Conservation (phyloP, 257 asterid genomes). For the Salvia rosmarinus region DNA sequence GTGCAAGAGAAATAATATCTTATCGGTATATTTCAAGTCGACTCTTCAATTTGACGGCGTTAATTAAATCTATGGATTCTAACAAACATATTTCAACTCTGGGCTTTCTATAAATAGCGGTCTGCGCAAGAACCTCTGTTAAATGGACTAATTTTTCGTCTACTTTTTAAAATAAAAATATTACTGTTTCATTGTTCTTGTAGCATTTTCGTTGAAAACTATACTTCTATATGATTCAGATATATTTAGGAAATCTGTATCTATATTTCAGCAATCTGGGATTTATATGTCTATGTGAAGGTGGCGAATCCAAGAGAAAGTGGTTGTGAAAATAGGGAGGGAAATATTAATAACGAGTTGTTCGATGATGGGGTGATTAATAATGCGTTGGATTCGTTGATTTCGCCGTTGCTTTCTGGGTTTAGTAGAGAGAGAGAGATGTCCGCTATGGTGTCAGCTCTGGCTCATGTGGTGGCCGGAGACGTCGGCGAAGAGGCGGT, state of each 20-base stretch:
- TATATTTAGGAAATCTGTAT: not conserved
- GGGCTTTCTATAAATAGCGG: constrained; percentile 34
- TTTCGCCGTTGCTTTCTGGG: constrained; percentile 43
- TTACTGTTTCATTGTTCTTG: constrained; percentile 1
- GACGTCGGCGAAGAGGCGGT: constrained; percentile 27
- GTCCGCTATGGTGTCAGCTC: constrained; percentile 70
- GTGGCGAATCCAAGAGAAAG: constrained; percentile 51
- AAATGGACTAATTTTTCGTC: constrained; percentile 28
- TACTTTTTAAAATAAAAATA: constrained; percentile 23
- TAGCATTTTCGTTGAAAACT: not conserved
- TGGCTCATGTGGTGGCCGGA: constrained; percentile 65
- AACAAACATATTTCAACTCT: constrained; percentile 15
- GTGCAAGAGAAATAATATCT: not conserved
- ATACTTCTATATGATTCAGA: not conserved
- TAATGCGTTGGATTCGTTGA: constrained; percentile 33
- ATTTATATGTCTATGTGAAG: constrained; percentile 41
- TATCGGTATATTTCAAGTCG: not conserved
- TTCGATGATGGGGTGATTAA: constrained; percentile 11
- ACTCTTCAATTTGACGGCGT: constrained; percentile 38
- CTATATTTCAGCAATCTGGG: not conserved
- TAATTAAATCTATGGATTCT: not conserved
- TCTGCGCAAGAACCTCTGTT: constrained; percentile 26
- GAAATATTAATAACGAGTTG: not conserved
- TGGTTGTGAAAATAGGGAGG: constrained; percentile 21
- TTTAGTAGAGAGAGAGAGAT: constrained; percentile 62